Evolutionary conservation across 768 basidiomycete species (phyloP).

Genomic region (Mrakia gelida): DNA sequence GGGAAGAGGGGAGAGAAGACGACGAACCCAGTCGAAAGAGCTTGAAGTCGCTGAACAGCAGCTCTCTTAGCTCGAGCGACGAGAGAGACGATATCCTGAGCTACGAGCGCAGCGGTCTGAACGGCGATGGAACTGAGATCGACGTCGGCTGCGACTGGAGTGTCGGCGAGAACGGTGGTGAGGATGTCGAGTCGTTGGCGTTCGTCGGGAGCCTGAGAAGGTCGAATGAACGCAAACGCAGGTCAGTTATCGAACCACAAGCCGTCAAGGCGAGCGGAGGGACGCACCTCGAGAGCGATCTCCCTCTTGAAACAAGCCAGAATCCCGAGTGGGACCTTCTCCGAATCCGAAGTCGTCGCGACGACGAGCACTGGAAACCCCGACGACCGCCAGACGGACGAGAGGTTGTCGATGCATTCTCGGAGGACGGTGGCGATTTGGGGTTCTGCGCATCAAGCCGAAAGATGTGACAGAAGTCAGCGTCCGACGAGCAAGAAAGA

Average conservation of each 20-base stretch:
- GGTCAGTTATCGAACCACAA: too few species aligned
- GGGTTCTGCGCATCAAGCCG: conserved; percentile 37
- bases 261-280: neutral
- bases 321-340: conserved; percentile 60
- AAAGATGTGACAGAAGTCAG: neutral
- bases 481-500: neutral
- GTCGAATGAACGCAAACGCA: too few species aligned
- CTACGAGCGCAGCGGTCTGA: conserved; percentile 86
- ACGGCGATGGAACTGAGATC: conserved; percentile 66
- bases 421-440: conserved; percentile 56
- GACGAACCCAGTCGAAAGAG: neutral
- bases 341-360: conserved; percentile 65
- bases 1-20: neutral
- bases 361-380: conserved; percentile 71
- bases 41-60: conserved; percentile 51
- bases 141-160: conserved; percentile 66
- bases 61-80: conserved; percentile 57
- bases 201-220: conserved; percentile 71
- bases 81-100: conserved; percentile 71
- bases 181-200: conserved; percentile 64
- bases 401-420: conserved; percentile 60
- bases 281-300: conserved; percentile 62
- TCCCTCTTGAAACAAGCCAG: conserved; percentile 80
- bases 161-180: conserved; percentile 47
- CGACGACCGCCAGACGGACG: conserved; percentile 56